Conservation (phyloP, 2,329 filamentous ascomycete species). For the Penicillium aurantiogriseum region DNA sequence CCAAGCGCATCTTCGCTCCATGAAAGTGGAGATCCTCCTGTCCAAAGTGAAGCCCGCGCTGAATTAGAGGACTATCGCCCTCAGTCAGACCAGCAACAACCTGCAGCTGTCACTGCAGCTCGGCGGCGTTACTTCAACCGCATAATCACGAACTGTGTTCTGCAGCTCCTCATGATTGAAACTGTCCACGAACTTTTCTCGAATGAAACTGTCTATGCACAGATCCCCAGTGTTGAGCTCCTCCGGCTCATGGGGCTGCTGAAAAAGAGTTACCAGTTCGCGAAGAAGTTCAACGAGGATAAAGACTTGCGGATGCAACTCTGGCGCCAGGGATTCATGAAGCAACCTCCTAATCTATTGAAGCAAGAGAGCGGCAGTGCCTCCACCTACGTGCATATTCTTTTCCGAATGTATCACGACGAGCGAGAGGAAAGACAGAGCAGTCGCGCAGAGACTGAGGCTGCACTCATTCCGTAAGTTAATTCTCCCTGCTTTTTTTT, state of each 20-base stretch:
- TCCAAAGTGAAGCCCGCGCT: slow-evolving; percentile 36
- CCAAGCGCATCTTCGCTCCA: slow-evolving; percentile 32
- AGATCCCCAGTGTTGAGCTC: slow-evolving; percentile 87
- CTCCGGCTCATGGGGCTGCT: slow-evolving; percentile 89
- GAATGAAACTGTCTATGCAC: slow-evolving; percentile 88
- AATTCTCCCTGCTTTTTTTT: neutral
- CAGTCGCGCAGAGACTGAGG: slow-evolving; percentile 79
- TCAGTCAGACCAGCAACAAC: slow-evolving; percentile 75
- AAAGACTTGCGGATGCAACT: slow-evolving; percentile 91
- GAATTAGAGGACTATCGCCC: slow-evolving; percentile 85
- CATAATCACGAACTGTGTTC: slow-evolving; percentile 96
- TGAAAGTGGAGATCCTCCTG: slow-evolving; percentile 35
- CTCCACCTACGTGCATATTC: slow-evolving; percentile 90
- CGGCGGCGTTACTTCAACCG: slow-evolving; percentile 96
- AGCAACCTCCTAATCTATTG: slow-evolving; percentile 93
- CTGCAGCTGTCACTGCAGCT: slow-evolving; percentile 87
- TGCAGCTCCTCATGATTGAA: slow-evolving; percentile 98
- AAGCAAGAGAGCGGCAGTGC: slow-evolving; percentile 95
- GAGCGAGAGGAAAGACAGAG: slow-evolving; percentile 76
- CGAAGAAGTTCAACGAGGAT: slow-evolving; percentile 95
- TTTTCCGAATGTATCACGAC: slow-evolving; percentile 97
- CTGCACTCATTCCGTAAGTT: slow-evolving; percentile 75
- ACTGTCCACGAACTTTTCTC: slow-evolving; percentile 98
- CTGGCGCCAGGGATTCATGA: slow-evolving; percentile 99
- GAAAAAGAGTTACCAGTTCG: slow-evolving; percentile 95